Base-by-base conservation (phyloP, 345 rosid species). In the Camelina hispida region DNA sequence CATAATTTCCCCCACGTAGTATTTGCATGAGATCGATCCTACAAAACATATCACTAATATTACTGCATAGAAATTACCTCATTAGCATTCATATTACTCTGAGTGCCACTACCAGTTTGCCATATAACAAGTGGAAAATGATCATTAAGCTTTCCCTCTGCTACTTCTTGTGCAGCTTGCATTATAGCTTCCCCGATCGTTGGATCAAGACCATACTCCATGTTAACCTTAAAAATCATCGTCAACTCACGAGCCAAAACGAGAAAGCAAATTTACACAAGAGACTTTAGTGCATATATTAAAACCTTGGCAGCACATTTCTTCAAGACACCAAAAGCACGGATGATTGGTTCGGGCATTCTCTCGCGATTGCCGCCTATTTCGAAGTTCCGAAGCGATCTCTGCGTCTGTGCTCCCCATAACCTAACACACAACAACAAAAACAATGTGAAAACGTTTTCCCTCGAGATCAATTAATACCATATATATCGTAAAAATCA, bases 61-160 rank as follows among this genome's bases (percentile, higher is more conserved):
- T 34, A 43, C 47, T 13, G 47, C 54, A 15, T 2, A 28, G 3
- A 68, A 50, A 3, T 10, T 9, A 93, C 98, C 97, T 94, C 98
- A 74, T 94, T 94, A 63, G 98, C 98, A 75, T 94, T 94, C 98
- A 94, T 94, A 80, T 94, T 94, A 80, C 96, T 91, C 76, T 94
- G 98, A 73, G 98, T 94, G 50, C 98, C 98, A 79, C 98, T 94
- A 62, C 98, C 98, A 65, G 98, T 91, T 85, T 94, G 98, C 98
- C 98, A 94, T 11, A 91, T 85, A 47, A 94, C 93, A 62, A 94
- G 97, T 0, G 95, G 96, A 20, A 94, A 91, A 68, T 91, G 97
- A 77, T 89, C 97, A 9, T 77, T 87, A 18, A 94, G 79, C 71
- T 87, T 91, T 40, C 96, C 97, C 28, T 89, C 94, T 1, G 97